Conservation (phyloP, 208 protist species). For the Crithidia bombi region DNA sequence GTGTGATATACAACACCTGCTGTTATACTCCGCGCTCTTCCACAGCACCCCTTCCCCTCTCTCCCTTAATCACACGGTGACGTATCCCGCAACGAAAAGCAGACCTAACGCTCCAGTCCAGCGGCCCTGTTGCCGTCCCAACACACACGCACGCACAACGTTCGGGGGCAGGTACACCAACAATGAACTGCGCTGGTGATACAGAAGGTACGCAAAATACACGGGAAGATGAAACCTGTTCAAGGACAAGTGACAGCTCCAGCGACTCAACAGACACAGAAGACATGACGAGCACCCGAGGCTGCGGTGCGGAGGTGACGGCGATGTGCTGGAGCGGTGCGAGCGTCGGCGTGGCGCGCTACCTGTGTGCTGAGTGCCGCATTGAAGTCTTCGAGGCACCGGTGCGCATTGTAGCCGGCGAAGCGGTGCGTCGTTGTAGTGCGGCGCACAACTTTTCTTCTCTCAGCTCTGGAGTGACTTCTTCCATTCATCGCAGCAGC, state of each 20-base stretch:
- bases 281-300: not conserved
- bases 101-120: no score
- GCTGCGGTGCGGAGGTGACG: slow-evolving; percentile 13
- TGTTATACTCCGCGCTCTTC: no score
- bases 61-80: no score
- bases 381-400: slow-evolving; percentile 62
- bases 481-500: not conserved
- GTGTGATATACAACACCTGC: no score
- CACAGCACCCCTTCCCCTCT: no score
- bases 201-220: not conserved
- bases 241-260: not conserved
- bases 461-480: not conserved
- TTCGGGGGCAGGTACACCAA: no score
- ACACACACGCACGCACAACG: no score
- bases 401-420: slow-evolving; percentile 34
- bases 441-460: not conserved
- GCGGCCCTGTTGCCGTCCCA: no score
- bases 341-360: slow-evolving; percentile 50
- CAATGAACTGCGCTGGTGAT: not conserved
- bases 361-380: slow-evolving; percentile 39
- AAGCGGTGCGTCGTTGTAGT: slow-evolving; percentile 16
- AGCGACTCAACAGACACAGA: slow-evolving; percentile 3
- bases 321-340: slow-evolving; percentile 31
- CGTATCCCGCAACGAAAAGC: no score
- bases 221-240: not conserved